Base-by-base conservation (phyloP, 1,139 yeast species). In the Kodamaea sp. region DNA sequence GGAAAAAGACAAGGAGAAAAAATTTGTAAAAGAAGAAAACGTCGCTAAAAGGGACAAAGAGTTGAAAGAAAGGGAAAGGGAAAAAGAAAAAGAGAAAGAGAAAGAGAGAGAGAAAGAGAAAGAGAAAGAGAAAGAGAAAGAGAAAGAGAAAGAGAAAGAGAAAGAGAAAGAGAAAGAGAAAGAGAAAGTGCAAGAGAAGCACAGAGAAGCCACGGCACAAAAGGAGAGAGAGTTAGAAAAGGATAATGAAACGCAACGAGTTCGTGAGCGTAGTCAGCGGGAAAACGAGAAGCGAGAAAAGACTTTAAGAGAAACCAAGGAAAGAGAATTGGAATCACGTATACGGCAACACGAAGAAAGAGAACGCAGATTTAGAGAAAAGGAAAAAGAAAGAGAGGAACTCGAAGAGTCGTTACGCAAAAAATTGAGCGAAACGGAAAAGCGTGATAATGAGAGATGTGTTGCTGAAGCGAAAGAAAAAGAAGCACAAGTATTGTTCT, bases 401-500 rank as follows among this genome's bases (percentile, higher is more conserved):
- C 20, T 32, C 2, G 29, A 30, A 20, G 37, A 33, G 28, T 23
- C 22, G 3, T n/a, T n/a, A n/a, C n/a, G n/a, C n/a, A 39, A 32
- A 22, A 32, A 31, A 13, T 24, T 15, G 30, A 43, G 26, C 34
- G 37, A 27, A 29, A 22, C 29, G 11, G 34, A 32, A 8, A 3
- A 16, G 13, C 20, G 22, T 11, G 32, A 29, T 9, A 32, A 24
- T 13, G 36, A 33, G 14, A 28, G 15, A 18, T 16, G 26, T n/a
- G 26, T 27, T 4, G 18, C 21, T 12, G 36, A 33, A 5, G 13
- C 21, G 9, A 33, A 29, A 10, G 26, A 61, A 22, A 46, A 70
- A 18, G 74, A 76, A 24, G 55, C 57, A n/a, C 57, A 58, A 30
- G 50, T 44, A 11, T 33, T 58, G 8, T 57, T 61, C 24, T 46